A percentile compares a stretch with the other conserved stretches of the same genome.
Conservation (phyloP, 2,329 filamentous ascomycete genomes). For the Ceratocystis huliohia region DNA sequence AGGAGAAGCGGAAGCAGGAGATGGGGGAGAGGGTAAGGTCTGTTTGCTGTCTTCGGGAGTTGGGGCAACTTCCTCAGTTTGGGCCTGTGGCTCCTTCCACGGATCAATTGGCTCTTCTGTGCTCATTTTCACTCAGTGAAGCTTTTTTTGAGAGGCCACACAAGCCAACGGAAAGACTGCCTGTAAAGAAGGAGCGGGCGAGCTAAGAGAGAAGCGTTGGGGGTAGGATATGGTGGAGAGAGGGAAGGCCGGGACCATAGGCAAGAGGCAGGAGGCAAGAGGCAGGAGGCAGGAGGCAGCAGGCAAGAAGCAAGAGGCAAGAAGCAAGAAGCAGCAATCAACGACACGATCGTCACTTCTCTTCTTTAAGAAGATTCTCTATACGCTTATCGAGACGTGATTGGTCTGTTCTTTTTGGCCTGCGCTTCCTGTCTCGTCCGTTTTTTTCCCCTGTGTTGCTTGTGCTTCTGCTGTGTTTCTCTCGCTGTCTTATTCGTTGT, state of each 20-base stretch:
- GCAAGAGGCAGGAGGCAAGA: neutral
- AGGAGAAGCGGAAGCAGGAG: neutral
- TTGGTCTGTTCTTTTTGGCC: neutral
- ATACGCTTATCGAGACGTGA: neutral
- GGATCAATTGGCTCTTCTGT: constrained; percentile 19
- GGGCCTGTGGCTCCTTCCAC: constrained; percentile 15
- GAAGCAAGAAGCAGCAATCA: neutral
- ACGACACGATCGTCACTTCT: neutral
- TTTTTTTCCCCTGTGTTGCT: neutral
- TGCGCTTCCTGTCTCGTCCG: neutral
- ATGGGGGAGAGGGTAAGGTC: neutral
- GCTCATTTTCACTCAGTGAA: constrained; percentile 11
- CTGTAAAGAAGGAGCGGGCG: neutral
- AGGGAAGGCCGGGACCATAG: neutral
- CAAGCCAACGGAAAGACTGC: neutral
- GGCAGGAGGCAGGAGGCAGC: neutral
- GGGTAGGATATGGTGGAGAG: too few species aligned
- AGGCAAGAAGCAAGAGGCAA: neutral
- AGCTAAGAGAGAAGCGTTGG: neutral
- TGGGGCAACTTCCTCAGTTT: neutral
- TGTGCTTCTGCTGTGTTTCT: neutral
- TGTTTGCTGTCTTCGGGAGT: neutral
- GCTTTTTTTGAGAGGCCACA: neutral
- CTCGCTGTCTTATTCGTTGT: constrained; percentile 1
- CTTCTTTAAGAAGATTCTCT: neutral